Conservation (phyloP, 2,329 filamentous ascomycete species). For the Dryadomyces sulphureus region DNA sequence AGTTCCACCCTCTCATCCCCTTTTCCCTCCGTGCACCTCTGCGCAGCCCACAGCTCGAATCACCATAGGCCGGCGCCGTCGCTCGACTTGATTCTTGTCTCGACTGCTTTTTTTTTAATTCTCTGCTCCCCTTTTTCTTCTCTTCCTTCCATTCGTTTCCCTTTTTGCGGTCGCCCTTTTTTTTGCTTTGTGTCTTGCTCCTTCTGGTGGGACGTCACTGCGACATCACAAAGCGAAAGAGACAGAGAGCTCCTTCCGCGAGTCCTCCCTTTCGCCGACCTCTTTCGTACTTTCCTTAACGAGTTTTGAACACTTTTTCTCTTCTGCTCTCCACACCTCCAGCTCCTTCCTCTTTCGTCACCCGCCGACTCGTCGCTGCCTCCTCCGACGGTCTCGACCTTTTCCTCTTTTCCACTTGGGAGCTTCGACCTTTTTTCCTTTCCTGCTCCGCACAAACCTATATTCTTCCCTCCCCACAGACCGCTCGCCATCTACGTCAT, state of each 20-base stretch:
- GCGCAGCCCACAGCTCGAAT: not conserved
- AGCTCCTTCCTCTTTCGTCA: not conserved
- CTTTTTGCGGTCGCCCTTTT: not conserved
- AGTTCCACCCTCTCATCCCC: not conserved
- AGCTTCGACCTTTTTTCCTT: not conserved
- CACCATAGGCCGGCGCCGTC: not conserved
- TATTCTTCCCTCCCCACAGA: too few species aligned
- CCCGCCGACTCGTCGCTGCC: not conserved
- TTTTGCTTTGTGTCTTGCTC: not conserved
- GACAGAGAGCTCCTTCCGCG: not conserved
- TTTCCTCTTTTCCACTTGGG: not conserved
- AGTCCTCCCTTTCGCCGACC: not conserved
- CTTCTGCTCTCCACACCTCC: not conserved
- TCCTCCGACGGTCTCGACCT: not conserved
- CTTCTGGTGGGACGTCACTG: not conserved
- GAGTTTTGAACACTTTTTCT: not conserved
- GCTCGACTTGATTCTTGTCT: not conserved
- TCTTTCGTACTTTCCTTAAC: conserved; percentile 1
- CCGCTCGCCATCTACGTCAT: conserved; percentile 19
- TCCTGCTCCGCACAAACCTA: not conserved
- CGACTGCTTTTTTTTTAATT: not conserved
- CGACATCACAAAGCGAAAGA: not conserved
- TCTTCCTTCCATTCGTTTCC: not conserved
- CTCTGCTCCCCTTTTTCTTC: not conserved
- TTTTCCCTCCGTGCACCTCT: not conserved